Percentiles rank a stretch among this genome's conserved stretches.
phyloP scores from a whole-genome alignment of 148 eudicot species.

The Pouteria glomerata region DNA sequence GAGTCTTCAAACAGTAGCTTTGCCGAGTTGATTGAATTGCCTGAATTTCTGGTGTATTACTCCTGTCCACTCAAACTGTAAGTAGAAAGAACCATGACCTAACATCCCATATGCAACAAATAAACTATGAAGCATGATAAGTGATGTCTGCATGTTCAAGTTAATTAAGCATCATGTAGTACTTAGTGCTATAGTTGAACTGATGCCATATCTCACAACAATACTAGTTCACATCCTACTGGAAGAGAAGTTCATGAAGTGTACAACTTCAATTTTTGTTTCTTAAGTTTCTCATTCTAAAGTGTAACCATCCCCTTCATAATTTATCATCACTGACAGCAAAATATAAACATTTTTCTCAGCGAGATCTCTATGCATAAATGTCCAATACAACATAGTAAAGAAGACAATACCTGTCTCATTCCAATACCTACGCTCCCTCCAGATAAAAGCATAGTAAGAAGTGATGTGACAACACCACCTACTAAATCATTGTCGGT shows the following conservation, averaged over 20 bases:
- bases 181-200: not conserved
- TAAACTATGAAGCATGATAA: no score
- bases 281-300: no score
- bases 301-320: not conserved
- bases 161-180: not conserved
- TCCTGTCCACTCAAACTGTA: no score
- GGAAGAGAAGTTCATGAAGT: not conserved
- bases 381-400: not conserved
- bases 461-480: slow-evolving; percentile 39
- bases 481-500: slow-evolving; percentile 26
- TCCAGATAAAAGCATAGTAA: slow-evolving; percentile 53
- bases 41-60: no score
- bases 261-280: not conserved
- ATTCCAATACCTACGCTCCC: slow-evolving; percentile 36
- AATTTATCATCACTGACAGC: not conserved
- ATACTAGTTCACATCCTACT: no score
- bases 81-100: no score
- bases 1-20: no score
- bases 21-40: no score
- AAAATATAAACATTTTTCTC: not conserved
- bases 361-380: not conserved
- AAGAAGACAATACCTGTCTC: slow-evolving; percentile 37
- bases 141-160: no score
- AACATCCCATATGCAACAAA: no score
- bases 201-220: not conserved